Percentiles rank a stretch among this genome's conserved stretches.
phyloP scores from a whole-genome alignment of 2,329 filamentous ascomycete genomes.

The Penicillium sp. region DNA sequence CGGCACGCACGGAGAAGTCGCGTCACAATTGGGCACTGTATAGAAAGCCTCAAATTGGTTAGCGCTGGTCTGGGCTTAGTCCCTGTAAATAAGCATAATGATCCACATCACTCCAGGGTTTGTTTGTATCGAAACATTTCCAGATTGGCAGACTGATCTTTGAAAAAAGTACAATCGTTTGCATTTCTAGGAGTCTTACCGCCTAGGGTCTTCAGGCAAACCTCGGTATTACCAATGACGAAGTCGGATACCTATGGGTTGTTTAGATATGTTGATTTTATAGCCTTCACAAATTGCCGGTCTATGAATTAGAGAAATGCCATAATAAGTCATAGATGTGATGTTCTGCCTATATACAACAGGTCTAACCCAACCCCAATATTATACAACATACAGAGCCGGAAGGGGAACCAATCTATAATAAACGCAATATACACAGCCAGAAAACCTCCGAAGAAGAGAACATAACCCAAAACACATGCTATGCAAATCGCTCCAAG shows the following conservation, averaged over 20 bases:
- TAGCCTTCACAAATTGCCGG: no score
- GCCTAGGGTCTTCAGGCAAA: neutral
- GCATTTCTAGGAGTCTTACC: neutral
- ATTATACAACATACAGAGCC: neutral
- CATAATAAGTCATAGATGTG: neutral
- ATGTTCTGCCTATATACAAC: neutral
- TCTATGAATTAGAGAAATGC: neutral
- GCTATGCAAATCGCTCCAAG: constrained; percentile 1
- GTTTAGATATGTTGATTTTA: no score
- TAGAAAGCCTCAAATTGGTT: neutral
- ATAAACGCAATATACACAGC: neutral
- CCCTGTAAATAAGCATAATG: neutral
- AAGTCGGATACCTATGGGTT: no score
- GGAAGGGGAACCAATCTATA: neutral
- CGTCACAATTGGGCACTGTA: neutral
- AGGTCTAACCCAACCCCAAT: neutral
- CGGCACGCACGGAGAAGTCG: neutral
- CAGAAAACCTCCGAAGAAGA: neutral
- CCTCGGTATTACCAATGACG: no score
- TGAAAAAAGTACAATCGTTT: neutral
- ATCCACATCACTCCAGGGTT: no score
- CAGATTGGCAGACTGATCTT: no score
- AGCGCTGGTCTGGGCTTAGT: no score
- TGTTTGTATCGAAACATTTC: no score
- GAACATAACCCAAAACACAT: neutral